Conservation (phyloP, 2,329 filamentous ascomycete genomes). For the Endothia cerciana region DNA sequence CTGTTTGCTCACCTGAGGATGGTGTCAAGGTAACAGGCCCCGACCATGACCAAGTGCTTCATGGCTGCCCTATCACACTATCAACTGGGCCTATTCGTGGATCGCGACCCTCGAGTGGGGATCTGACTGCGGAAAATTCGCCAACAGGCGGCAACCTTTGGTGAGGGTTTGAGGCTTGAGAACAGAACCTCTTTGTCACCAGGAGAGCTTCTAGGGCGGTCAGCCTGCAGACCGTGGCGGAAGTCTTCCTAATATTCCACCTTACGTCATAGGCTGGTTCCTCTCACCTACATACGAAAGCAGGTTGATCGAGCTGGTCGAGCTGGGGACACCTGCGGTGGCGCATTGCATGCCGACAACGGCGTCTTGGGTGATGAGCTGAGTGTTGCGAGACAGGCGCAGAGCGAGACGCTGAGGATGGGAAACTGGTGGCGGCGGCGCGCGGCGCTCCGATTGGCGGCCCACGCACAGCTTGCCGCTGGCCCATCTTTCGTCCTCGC, state of each 20-base stretch:
- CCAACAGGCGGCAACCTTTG: background rate
- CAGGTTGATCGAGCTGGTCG: background rate
- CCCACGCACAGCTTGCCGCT: no score
- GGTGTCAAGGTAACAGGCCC: constrained; percentile 73
- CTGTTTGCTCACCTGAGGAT: constrained; percentile 63
- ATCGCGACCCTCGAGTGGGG: background rate
- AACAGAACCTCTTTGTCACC: background rate
- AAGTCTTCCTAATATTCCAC: background rate
- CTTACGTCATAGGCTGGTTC: constrained; percentile 1
- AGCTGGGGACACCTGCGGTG: background rate
- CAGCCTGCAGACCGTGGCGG: background rate
- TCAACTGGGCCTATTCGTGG: background rate
- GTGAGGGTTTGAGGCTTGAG: background rate
- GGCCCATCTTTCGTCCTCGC: no score
- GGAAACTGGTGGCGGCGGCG: no score
- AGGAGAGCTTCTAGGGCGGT: background rate
- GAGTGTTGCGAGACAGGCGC: no score
- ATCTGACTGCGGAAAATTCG: background rate
- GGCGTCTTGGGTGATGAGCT: no score
- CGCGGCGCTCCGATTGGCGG: no score
- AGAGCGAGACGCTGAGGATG: no score
- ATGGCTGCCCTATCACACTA: constrained; percentile 37
- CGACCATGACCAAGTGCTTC: constrained; percentile 65
- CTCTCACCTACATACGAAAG: background rate
- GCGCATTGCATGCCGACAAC: background rate